Base-by-base conservation (phyloP, 495 filamentous ascomycete genomes). In the Aspergillus saccharolyticus region DNA sequence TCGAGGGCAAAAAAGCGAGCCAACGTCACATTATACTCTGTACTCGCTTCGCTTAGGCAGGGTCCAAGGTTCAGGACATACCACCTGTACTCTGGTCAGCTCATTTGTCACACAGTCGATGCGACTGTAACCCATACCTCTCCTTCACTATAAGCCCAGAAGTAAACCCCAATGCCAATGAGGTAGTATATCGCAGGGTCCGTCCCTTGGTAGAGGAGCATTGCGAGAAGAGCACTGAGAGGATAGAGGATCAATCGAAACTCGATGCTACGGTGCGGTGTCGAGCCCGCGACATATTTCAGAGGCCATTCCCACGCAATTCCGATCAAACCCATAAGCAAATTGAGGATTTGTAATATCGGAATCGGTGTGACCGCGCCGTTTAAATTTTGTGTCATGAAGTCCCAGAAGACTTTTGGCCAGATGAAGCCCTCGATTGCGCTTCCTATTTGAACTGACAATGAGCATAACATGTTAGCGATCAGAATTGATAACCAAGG, bases 401-500 rank as follows among this genome's bases (percentile, higher is more conserved):
- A 95, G 75, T 99, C 95, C 89, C 89, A 99, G 77, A 99, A 95
- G 62, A 97, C 84, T 76, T 99, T 99, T 54, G 95, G 95, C 92
- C 92, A 99, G 82, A 97, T 95, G 83, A 90, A 96, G 64, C 84
- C 87, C 75, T 91, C 80, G 52, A 99, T 71, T 1, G 87, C 84
- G 58, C 91, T 90, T 61, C 83, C 87, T 54, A 96, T 66, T 85
- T 99, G 95, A 67, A 96, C 91, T 90, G 64, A 47, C 9, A 42
- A 49, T 24, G 51, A 42, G 48, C 17, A 43, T 19, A 14, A 3
- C 12, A 54, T 57, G 69, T 80, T 71, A 73, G 74, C 55, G 42
- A 54, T 39, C 59, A 39, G 0, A 24, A 24, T 42, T 10, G 24
- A 20, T 46, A 25, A n/a, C 25, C 24, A 28, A 6, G 12, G 14